phyloP scores from a whole-genome alignment of 2,329 filamentous ascomycete genomes.

The Cladorrhinum sp. region DNA sequence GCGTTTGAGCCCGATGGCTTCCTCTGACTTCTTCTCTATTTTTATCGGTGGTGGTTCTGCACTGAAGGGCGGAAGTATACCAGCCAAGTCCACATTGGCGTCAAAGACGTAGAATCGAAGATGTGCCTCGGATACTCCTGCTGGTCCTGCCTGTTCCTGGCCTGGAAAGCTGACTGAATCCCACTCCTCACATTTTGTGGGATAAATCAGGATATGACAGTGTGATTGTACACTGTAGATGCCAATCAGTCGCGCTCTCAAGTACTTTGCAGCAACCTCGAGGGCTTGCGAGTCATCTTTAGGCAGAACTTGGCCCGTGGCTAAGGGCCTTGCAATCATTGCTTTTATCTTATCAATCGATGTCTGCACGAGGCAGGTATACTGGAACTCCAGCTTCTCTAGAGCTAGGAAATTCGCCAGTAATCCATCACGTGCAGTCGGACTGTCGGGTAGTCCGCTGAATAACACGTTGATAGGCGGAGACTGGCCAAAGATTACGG shows the following conservation, averaged over 20 bases:
- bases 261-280: conserved; percentile 32
- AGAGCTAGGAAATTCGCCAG: conserved; percentile 25
- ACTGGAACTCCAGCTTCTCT: conserved; percentile 30
- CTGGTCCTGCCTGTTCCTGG: conserved; percentile 8
- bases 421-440: conserved; percentile 19
- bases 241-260: conserved; percentile 37
- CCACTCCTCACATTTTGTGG: conserved; percentile 38
- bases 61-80: conserved; percentile 21
- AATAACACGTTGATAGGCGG: conserved; percentile 26
- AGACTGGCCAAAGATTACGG: conserved; percentile 22
- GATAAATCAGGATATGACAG: conserved; percentile 41
- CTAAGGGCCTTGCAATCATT: conserved; percentile 23
- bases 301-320: conserved; percentile 27
- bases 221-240: conserved; percentile 33
- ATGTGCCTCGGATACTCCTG: conserved; percentile 5
- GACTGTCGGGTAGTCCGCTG: conserved; percentile 26
- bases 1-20: background rate
- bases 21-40: background rate
- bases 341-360: conserved; percentile 13
- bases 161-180: conserved; percentile 18
- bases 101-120: conserved; percentile 41
- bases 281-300: conserved; percentile 23
- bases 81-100: conserved; percentile 24
- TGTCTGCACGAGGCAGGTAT: conserved; percentile 31
- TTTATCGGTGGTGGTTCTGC: background rate